Evolutionary conservation across 2,329 filamentous ascomycete genomes (phyloP).

Genomic region (Karstenula rhodostoma): DNA sequence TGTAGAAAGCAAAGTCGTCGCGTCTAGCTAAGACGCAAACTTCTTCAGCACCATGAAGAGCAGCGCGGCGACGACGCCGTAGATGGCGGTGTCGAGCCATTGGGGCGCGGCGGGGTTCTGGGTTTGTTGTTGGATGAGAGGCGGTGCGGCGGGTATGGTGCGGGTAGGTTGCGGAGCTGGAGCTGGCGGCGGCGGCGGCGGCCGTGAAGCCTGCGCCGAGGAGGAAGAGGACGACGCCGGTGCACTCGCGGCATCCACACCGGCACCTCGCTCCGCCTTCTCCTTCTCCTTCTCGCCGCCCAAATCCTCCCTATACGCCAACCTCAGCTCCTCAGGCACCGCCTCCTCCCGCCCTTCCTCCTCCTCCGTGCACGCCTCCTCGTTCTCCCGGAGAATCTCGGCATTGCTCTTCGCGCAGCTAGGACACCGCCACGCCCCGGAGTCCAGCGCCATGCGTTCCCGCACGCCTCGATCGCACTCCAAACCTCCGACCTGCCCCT

Average conservation of each 20-base stretch:
- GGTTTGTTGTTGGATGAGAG: constrained; percentile 28
- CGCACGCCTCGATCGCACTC: constrained; percentile 74
- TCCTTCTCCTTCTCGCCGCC: constrained; percentile 46
- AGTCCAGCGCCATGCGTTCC: constrained; percentile 73
- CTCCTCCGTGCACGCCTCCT: constrained; percentile 61
- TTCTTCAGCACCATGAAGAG: constrained; percentile 71
- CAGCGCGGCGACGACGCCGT: constrained; percentile 73
- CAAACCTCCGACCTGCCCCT: constrained; percentile 88
- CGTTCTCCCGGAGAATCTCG: constrained; percentile 77
- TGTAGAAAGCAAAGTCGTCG: neutral
- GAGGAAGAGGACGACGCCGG: constrained; percentile 4
- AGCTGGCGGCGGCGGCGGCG: constrained; percentile 3
- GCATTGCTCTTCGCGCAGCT: constrained; percentile 75
- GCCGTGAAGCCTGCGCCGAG: neutral
- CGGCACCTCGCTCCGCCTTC: neutral
- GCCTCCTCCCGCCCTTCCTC: constrained; percentile 53
- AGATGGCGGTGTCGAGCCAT: constrained; percentile 85
- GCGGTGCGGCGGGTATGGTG: constrained; percentile 17
- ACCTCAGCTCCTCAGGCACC: constrained; percentile 64
- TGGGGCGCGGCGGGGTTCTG: constrained; percentile 63
- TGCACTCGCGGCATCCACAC: neutral
- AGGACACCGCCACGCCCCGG: constrained; percentile 71
- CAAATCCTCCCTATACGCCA: constrained; percentile 80
- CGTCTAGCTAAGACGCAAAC: constrained; percentile 32
- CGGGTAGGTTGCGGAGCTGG: constrained; percentile 24